Conservation (phyloP, 345 rosid species). For the Hevea brasiliensis region DNA sequence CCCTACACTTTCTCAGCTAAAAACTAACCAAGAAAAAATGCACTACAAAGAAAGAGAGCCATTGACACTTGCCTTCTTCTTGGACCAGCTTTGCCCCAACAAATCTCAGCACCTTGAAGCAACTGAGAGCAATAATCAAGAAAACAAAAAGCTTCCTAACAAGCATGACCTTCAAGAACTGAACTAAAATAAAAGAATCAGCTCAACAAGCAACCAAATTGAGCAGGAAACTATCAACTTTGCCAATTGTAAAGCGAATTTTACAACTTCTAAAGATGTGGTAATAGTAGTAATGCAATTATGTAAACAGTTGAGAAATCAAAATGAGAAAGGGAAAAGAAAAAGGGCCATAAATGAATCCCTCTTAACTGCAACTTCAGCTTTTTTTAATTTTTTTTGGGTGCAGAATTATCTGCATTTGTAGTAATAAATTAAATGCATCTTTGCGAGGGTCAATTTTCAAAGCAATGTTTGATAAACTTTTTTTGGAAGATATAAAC, state of each 20-base stretch:
- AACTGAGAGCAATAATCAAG: constrained; percentile 40
- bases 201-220: background rate
- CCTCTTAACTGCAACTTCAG: too few species aligned
- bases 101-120: constrained; percentile 37
- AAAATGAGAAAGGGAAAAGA: background rate
- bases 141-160: constrained; percentile 30
- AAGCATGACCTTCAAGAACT: constrained; percentile 30
- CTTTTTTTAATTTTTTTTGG: too few species aligned
- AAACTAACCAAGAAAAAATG: too few species aligned
- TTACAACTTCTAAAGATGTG: background rate
- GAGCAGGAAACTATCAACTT: background rate
- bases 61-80: constrained; percentile 48
- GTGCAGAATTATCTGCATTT: too few species aligned
- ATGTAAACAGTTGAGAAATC: background rate
- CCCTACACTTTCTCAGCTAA: constrained; percentile 15
- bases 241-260: too few species aligned
- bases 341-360: too few species aligned
- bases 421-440: too few species aligned
- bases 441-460: too few species aligned
- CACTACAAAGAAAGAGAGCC: background rate
- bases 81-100: constrained; percentile 49
- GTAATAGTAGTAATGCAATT: background rate
- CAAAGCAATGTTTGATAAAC: too few species aligned
- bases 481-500: too few species aligned
- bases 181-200: background rate